Evolutionary conservation across 1,284 basidiomycete species (phyloP).

Genomic region (Leucoagaricus sp.): DNA sequence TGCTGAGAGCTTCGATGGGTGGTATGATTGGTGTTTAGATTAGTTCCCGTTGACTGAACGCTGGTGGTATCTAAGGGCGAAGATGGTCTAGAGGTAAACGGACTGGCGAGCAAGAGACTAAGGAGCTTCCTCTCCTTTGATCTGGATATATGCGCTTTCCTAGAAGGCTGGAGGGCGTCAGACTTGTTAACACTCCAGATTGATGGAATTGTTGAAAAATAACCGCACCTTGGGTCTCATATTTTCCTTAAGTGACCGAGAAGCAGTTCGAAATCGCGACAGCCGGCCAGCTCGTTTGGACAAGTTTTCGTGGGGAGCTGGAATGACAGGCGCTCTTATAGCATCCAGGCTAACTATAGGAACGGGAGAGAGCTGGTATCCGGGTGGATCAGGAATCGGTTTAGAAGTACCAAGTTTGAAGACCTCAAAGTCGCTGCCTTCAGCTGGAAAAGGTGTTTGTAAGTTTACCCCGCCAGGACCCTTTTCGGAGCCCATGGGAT

Average conservation of each 20-base stretch:
- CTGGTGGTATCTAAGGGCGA: slow-evolving; percentile 14
- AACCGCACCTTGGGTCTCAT: slow-evolving; percentile 4
- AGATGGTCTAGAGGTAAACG: slow-evolving; percentile 38
- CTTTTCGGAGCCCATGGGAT: neutral
- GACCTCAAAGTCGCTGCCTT: neutral
- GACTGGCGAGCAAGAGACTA: slow-evolving; percentile 26
- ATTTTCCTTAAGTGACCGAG: slow-evolving; percentile 52
- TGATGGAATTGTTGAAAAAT: neutral
- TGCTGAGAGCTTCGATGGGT: neutral
- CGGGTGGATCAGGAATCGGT: neutral
- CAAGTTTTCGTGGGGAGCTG: neutral
- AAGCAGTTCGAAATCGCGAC: slow-evolving; percentile 32
- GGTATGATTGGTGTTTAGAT: neutral
- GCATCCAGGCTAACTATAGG: neutral
- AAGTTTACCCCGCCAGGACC: neutral
- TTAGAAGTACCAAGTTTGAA: slow-evolving; percentile 3
- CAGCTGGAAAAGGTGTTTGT: neutral
- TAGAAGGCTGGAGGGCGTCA: neutral
- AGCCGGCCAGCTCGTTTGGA: neutral
- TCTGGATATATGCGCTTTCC: slow-evolving; percentile 12
- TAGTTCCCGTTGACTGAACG: neutral
- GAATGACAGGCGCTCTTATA: neutral
- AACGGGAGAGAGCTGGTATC: neutral
- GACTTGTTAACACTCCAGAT: neutral
- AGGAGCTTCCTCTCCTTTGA: slow-evolving; percentile 2